These are phyloP conservation scores for Solanum gandarillasii DNA, from an alignment of 257 asterid species.

Conservation along the genomic window DNA sequence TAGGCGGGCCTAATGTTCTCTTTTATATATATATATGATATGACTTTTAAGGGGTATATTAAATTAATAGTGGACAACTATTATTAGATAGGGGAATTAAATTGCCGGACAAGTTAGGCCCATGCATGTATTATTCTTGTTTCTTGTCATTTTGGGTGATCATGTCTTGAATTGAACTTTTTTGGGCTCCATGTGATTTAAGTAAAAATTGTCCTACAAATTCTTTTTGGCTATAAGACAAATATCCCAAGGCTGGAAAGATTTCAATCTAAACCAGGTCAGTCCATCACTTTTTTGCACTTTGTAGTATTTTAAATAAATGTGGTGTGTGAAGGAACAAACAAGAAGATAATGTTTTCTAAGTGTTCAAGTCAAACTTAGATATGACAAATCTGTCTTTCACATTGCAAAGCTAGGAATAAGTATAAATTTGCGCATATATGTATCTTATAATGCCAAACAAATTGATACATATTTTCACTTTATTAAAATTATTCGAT, in stretches of 20 bases:
- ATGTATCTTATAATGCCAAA: neutral
- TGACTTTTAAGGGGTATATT: no score
- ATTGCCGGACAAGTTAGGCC: slow-evolving; percentile 8
- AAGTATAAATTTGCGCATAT: neutral
- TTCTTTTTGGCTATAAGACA: slow-evolving; percentile 7
- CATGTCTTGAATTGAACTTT: slow-evolving; percentile 8
- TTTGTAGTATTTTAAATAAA: neutral
- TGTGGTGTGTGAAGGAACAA: neutral
- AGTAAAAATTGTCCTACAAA: neutral
- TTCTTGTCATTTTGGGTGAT: slow-evolving; percentile 17
- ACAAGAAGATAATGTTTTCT: neutral
- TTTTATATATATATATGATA: no score
- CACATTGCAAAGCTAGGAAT: neutral
- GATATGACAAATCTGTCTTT: neutral
- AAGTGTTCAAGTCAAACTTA: slow-evolving; percentile 1
- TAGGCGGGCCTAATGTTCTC: no score
- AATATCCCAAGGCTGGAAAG: slow-evolving; percentile 14
- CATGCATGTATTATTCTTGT: slow-evolving; percentile 11
- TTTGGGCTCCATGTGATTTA: slow-evolving; percentile 28
- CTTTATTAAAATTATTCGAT: neutral
- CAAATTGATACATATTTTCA: neutral
- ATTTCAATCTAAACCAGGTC: neutral
- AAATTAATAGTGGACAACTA: no score
- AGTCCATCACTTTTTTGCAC: neutral
- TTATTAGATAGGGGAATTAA: neutral